phyloP scores from a whole-genome alignment of 129 eudicot species.

The Flaveria ramosissima region DNA sequence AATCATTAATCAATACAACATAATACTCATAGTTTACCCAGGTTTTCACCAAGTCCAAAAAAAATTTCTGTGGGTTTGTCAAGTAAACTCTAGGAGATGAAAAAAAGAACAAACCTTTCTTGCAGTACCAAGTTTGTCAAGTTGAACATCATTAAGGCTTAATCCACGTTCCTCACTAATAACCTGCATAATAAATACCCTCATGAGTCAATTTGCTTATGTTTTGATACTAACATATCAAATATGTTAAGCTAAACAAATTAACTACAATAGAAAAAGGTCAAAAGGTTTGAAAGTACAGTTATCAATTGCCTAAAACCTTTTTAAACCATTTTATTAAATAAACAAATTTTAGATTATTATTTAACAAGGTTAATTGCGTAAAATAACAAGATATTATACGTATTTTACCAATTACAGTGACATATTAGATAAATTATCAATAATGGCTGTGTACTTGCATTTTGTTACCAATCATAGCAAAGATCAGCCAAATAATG shows the following conservation, averaged over 20 bases:
- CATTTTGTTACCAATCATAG: slow-evolving; percentile 4
- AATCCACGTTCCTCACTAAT: slow-evolving; percentile 81
- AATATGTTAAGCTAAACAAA: not conserved
- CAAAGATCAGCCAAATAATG: not conserved
- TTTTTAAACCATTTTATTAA: not conserved
- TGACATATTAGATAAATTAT: not conserved
- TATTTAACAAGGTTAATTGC: not conserved
- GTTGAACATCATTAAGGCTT: slow-evolving; percentile 63
- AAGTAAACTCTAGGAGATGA: not conserved
- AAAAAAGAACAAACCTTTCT: slow-evolving; percentile 57
- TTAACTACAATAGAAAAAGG: not conserved
- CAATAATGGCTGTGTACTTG: not conserved
- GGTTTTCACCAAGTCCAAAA: not conserved
- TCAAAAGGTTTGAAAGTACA: not conserved
- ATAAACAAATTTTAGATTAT: not conserved
- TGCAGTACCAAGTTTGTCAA: slow-evolving; percentile 82
- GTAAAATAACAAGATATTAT: not conserved
- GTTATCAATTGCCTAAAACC: not conserved
- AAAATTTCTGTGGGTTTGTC: not conserved
- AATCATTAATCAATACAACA: not conserved
- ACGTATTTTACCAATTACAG: not conserved
- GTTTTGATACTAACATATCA: not conserved
- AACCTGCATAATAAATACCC: slow-evolving; percentile 50
- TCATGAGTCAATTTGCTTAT: no score
- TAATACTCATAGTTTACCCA: not conserved